Percentiles rank a stretch among this genome's conserved stretches.
Evolutionary conservation across 2,329 filamentous ascomycete genomes (phyloP).

Genomic region (Alternaria burnsii): DNA sequence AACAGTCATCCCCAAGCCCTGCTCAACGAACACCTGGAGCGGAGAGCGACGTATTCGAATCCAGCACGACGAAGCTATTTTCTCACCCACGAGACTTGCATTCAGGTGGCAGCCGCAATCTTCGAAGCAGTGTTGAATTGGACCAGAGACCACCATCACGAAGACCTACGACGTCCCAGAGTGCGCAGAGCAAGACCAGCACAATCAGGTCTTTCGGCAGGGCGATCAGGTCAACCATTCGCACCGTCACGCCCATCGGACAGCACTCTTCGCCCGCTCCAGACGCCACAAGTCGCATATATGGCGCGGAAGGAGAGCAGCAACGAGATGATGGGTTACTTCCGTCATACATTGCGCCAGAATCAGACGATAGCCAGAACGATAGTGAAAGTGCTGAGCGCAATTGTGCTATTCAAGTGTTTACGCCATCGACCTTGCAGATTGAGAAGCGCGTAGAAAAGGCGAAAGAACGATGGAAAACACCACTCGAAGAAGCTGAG

Average conservation of each 20-base stretch:
- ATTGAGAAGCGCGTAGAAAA: slow-evolving; percentile 51
- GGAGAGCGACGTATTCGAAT: slow-evolving; percentile 41
- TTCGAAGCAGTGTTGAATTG: slow-evolving; percentile 10
- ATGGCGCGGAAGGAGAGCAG: slow-evolving; percentile 16
- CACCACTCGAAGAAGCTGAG: slow-evolving; percentile 47
- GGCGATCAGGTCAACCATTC: slow-evolving; percentile 48
- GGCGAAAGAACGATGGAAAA: slow-evolving; percentile 54
- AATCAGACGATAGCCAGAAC: slow-evolving; percentile 2
- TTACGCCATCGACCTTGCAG: slow-evolving; percentile 49
- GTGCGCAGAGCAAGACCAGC: slow-evolving; percentile 33
- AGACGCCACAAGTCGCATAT: slow-evolving; percentile 15
- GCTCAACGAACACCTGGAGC: slow-evolving; percentile 22
- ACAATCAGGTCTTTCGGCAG: slow-evolving; percentile 40
- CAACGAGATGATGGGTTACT: slow-evolving; percentile 16
- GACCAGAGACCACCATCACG: slow-evolving; percentile 22
- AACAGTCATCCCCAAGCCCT: neutral
- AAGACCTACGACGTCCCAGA: slow-evolving; percentile 21
- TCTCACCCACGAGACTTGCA: slow-evolving; percentile 14
- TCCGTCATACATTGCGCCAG: slow-evolving; percentile 8
- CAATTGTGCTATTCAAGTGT: slow-evolving; percentile 7
- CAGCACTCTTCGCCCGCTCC: slow-evolving; percentile 15
- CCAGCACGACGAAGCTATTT: slow-evolving; percentile 30
- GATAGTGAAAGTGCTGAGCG: neutral
- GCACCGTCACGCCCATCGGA: slow-evolving; percentile 47
- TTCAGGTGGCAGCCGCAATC: slow-evolving; percentile 24